Percentiles rank a stretch among this genome's conserved stretches.
Evolutionary conservation across 495 filamentous ascomycete genomes (phyloP).

Genomic region (Sordaria brevicollis): DNA sequence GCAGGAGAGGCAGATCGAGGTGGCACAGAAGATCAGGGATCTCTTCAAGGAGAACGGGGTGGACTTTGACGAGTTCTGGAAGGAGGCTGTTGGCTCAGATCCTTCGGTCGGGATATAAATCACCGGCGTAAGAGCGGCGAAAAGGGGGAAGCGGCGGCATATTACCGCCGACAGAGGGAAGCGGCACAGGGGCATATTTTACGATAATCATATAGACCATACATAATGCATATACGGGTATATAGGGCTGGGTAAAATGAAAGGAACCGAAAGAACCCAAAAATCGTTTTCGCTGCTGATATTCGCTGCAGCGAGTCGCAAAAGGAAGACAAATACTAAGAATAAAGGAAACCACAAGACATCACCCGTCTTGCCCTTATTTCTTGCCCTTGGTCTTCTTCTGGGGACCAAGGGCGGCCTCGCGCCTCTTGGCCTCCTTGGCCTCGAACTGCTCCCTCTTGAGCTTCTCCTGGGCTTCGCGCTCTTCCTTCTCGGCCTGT

Average conservation of each 20-base stretch:
- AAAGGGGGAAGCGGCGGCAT: background rate
- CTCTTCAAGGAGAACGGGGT: constrained; percentile 61
- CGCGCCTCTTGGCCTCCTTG: constrained; percentile 58
- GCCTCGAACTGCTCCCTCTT: constrained; percentile 41
- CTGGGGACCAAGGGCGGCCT: constrained; percentile 29
- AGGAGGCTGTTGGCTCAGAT: constrained; percentile 57
- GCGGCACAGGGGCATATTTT: background rate
- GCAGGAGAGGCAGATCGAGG: constrained; percentile 51
- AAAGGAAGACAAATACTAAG: constrained; percentile 1
- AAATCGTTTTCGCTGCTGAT: background rate
- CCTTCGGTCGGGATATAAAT: constrained; percentile 17
- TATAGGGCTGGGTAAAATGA: background rate
- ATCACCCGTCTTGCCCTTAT: constrained; percentile 6
- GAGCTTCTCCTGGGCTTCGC: constrained; percentile 46
- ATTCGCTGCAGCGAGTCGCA: background rate
- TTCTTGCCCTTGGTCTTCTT: constrained; percentile 26
- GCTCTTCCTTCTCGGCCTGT: constrained; percentile 64
- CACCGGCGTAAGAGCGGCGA: background rate
- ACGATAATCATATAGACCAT: constrained; percentile 7
- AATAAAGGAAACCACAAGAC: background rate
- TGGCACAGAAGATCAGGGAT: constrained; percentile 50
- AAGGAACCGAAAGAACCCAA: background rate
- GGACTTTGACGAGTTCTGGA: constrained; percentile 69
- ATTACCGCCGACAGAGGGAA: background rate
- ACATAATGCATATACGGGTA: background rate